Conservation (phyloP, 2,329 filamentous ascomycete genomes). For the Pseudogymnoascus verrucosus region DNA sequence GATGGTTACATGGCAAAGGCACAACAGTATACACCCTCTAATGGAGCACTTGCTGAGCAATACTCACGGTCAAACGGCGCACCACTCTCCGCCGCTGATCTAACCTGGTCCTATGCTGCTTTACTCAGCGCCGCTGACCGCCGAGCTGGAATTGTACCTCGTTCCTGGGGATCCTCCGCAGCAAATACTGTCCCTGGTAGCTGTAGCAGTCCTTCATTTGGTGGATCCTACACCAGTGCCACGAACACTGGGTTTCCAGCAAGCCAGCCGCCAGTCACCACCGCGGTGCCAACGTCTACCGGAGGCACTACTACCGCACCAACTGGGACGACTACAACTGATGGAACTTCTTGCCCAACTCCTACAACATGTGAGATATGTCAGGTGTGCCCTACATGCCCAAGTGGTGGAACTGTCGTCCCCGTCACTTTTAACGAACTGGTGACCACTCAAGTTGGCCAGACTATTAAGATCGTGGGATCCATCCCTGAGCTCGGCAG, state of each 20-base stretch:
- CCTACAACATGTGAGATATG: slow-evolving; percentile 19
- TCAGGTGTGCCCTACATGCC: slow-evolving; percentile 18
- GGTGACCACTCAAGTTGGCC: slow-evolving; percentile 48
- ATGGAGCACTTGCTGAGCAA: slow-evolving; percentile 57
- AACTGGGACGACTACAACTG: not conserved
- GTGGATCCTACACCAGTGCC: slow-evolving; percentile 41
- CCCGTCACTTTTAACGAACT: slow-evolving; percentile 42
- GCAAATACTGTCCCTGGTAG: not conserved
- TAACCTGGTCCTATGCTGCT: slow-evolving; percentile 67
- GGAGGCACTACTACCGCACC: not conserved
- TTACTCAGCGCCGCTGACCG: slow-evolving; percentile 55
- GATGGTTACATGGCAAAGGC: slow-evolving; percentile 46
- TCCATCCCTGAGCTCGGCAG: slow-evolving; percentile 49
- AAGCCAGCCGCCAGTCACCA: not conserved
- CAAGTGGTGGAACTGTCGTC: too few species aligned
- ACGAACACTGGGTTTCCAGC: slow-evolving; percentile 41
- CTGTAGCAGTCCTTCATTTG: slow-evolving; percentile 27
- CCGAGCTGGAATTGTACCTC: slow-evolving; percentile 46
- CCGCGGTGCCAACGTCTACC: too few species aligned
- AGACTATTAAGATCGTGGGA: slow-evolving; percentile 58
- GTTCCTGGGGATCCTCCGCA: slow-evolving; percentile 46
- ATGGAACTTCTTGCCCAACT: not conserved
- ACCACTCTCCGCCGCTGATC: slow-evolving; percentile 45
- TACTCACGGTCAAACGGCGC: too few species aligned
- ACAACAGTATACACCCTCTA: slow-evolving; percentile 41